Evolutionary conservation across 495 filamentous ascomycete species (phyloP).

Genomic region (Talaromyces trachyspermus): DNA sequence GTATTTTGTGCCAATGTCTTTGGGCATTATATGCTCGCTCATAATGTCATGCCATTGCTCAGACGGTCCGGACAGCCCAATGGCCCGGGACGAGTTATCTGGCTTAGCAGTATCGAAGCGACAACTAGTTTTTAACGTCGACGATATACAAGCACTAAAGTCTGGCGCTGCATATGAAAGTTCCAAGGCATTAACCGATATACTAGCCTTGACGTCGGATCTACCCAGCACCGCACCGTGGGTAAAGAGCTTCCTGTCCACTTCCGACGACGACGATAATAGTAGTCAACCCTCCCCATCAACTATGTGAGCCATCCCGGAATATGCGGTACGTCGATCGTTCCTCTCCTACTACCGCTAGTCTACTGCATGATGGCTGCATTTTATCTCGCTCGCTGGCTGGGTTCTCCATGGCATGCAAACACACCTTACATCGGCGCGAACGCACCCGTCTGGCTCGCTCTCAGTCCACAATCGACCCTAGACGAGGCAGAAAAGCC

Average conservation of each 20-base stretch:
- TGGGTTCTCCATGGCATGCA: slow-evolving; percentile 84
- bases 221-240: slow-evolving; percentile 56
- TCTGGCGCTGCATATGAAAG: slow-evolving; percentile 65
- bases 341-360: slow-evolving; percentile 61
- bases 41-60: slow-evolving; percentile 69
- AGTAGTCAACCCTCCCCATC: slow-evolving; percentile 31
- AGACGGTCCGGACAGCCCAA: slow-evolving; percentile 35
- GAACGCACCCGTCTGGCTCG: slow-evolving; percentile 67
- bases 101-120: slow-evolving; percentile 76
- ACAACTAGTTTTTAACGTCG: slow-evolving; percentile 46
- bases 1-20: slow-evolving; percentile 91
- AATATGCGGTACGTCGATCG: slow-evolving; percentile 70
- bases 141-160: slow-evolving; percentile 71
- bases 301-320: slow-evolving; percentile 83
- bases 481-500: slow-evolving; percentile 55
- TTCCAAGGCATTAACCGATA: slow-evolving; percentile 77
- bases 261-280: slow-evolving; percentile 22
- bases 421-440: slow-evolving; percentile 71
- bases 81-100: slow-evolving; percentile 62
- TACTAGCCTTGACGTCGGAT: slow-evolving; percentile 67
- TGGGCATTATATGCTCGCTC: slow-evolving; percentile 86
- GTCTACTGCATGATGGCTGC: slow-evolving; percentile 53
- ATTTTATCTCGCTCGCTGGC: slow-evolving; percentile 66
- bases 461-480: slow-evolving; percentile 56
- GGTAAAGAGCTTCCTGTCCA: slow-evolving; percentile 42